Conservation (phyloP, 495 filamentous ascomycete species). For the Podospora didyma region DNA sequence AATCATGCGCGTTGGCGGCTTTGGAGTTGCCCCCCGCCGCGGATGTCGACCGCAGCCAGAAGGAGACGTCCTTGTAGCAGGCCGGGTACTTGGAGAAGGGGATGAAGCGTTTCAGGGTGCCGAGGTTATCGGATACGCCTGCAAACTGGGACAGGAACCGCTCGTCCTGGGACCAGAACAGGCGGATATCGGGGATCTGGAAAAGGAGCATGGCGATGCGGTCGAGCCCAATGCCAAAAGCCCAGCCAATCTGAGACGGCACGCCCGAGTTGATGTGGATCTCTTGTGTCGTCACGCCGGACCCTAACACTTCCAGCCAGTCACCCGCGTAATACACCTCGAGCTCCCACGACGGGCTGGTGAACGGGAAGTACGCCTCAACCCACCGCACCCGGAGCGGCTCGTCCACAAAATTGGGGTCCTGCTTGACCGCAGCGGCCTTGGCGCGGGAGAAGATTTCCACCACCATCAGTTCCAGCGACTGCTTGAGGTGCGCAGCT, state of each 20-base stretch:
- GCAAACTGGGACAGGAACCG: conserved; percentile 81
- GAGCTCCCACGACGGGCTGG: conserved; percentile 89
- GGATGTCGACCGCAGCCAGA: conserved; percentile 70
- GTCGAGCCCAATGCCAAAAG: conserved; percentile 90
- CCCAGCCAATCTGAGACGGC: conserved; percentile 80
- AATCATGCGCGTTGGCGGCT: conserved; percentile 41
- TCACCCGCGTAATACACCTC: conserved; percentile 92
- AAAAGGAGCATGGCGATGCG: conserved; percentile 96
- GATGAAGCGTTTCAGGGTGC: conserved; percentile 60
- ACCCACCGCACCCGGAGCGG: conserved; percentile 88
- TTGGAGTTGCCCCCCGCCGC: conserved; percentile 45
- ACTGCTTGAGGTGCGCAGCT: conserved; percentile 82
- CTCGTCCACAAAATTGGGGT: conserved; percentile 48
- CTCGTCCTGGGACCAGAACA: conserved; percentile 87
- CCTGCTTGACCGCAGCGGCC: conserved; percentile 53
- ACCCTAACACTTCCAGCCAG: conserved; percentile 93
- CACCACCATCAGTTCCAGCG: conserved; percentile 81
- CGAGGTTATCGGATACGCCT: conserved; percentile 46
- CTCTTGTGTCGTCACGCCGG: conserved; percentile 82
- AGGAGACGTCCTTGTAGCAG: conserved; percentile 87
- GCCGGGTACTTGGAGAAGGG: conserved; percentile 87
- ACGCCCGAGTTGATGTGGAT: conserved; percentile 73
- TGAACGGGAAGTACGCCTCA: conserved; percentile 96
- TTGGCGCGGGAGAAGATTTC: conserved; percentile 81
- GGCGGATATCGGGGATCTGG: conserved; percentile 91